These are phyloP conservation scores for Geranomyces michiganensis DNA, from an alignment of 192 early-diverging fungal genomes.

Conservation along the genomic window DNA sequence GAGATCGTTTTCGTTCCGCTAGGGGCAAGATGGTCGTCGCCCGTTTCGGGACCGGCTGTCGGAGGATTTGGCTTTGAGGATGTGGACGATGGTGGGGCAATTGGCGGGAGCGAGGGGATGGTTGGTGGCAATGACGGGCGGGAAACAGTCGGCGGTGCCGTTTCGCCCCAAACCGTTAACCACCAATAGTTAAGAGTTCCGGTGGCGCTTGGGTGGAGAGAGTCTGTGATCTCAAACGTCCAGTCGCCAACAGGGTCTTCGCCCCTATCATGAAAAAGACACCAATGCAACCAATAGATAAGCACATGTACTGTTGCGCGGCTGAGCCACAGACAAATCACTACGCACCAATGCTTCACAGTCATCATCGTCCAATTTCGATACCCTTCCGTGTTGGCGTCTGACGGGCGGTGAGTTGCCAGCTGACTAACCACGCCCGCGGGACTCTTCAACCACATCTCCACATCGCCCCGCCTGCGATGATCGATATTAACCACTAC, in stretches of 20 bases:
- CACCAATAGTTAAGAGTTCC: slow-evolving; percentile 41
- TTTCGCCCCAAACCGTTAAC: slow-evolving; percentile 45
- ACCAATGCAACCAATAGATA: too few relatives aligned
- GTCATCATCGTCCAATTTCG: slow-evolving; percentile 91
- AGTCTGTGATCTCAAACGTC: slow-evolving; percentile 52
- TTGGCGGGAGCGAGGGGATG: too few relatives aligned
- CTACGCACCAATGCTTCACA: slow-evolving; percentile 88
- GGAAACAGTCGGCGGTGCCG: background rate
- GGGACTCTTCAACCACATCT: slow-evolving; percentile 80
- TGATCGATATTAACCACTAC: slow-evolving; percentile 84
- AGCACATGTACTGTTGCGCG: background rate
- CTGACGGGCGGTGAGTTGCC: slow-evolving; percentile 64
- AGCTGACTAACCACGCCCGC: slow-evolving; percentile 66
- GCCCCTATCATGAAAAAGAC: too few relatives aligned
- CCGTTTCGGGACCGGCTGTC: background rate
- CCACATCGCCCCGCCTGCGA: slow-evolving; percentile 80
- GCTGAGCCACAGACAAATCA: background rate
- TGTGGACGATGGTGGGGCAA: slow-evolving; percentile 20
- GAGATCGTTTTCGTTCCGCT: background rate
- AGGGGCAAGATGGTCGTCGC: background rate
- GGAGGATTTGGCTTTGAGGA: background rate
- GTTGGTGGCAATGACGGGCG: background rate
- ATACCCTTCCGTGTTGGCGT: slow-evolving; percentile 72
- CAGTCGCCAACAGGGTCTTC: slow-evolving; percentile 86
- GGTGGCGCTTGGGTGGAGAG: slow-evolving; percentile 17